Evolutionary conservation across 2,329 filamentous ascomycete genomes (phyloP), one percentile per base, ranked within the genome.

Genomic region (Penicillium sp.): DNA sequence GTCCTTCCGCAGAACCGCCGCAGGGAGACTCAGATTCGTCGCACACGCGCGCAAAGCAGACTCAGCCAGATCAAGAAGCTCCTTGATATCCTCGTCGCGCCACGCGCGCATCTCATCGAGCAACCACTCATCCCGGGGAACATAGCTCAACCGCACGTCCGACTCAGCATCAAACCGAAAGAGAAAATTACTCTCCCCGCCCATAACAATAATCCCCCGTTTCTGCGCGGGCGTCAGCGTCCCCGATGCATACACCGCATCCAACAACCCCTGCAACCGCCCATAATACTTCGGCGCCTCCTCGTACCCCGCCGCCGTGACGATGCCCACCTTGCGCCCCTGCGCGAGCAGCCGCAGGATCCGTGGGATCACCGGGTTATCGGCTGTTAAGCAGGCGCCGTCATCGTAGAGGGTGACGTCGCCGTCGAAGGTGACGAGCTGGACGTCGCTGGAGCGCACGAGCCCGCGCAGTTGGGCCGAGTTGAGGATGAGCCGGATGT

Each of bases 381-480:
- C 82, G 0, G 87, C 81, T 55, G 88, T 87, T 9, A 99, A 82
- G 63, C 87, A 91, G 68, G 92, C 84, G 13, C 95, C 95, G 70
- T 99, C 90, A 58, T 92, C 90, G 74, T 99, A 99, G 22, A 99
- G 83, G 1, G 95, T 99, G 52, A 99, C 92, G 77, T 99, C 95
- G 76, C 95, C 95, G 75, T 99, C 95, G 73, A 99, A 99, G 0
- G 95, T 99, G 55, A 96, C 89, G 4, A 99, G 84, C 67, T 95
- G 87, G 9, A 97, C 83, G 4, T 86, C 84, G 22, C 89, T 88
- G 46, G 82, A 80, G 24, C 86, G 86, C 16, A 92, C 89, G n/a
- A 98, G 85, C 40, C 91, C 92, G 88, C 97, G 92, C 60, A 94
- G 83, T 77, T 99, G 95, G 18, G 95, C 93, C 40, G 95, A 95